Evolutionary conservation across 2,329 filamentous ascomycete species (phyloP).

Genomic region (Thelonectria discophora): DNA sequence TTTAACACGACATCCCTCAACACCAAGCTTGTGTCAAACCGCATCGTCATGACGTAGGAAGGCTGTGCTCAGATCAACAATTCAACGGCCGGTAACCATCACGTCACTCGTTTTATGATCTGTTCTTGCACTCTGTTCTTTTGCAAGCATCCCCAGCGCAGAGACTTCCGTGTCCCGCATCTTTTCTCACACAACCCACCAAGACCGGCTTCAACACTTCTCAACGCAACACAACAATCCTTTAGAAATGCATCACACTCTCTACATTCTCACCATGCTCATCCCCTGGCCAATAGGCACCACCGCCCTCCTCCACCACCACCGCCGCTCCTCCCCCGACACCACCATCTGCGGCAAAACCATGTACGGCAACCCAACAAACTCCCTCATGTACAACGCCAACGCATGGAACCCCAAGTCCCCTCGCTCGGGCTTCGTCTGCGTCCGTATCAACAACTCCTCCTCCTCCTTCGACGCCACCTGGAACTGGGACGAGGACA

Average conservation of each 20-base stretch:
- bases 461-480: slow-evolving; percentile 35
- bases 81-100: not conserved
- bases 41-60: not conserved
- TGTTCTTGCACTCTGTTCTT: not conserved
- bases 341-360: slow-evolving; percentile 19
- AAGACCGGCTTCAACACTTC: not conserved
- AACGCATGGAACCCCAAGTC: slow-evolving; percentile 41
- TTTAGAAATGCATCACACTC: too few relatives aligned
- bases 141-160: not conserved
- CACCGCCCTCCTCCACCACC: slow-evolving; percentile 18
- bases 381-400: slow-evolving; percentile 33
- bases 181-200: not conserved
- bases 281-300: too few relatives aligned
- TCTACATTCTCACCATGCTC: not conserved
- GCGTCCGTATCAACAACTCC: slow-evolving; percentile 38
- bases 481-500: slow-evolving; percentile 38
- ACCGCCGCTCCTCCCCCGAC: not conserved
- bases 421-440: slow-evolving; percentile 36
- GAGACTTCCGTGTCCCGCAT: not conserved
- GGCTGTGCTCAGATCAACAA: not conserved
- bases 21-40: not conserved
- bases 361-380: slow-evolving; percentile 5
- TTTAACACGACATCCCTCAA: too few relatives aligned
- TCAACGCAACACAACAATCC: too few relatives aligned
- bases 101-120: not conserved